Evolutionary conservation across 495 filamentous ascomycete genomes (phyloP), one percentile per base, ranked within the genome.

Genomic region (Aspergillus indologenus): DNA sequence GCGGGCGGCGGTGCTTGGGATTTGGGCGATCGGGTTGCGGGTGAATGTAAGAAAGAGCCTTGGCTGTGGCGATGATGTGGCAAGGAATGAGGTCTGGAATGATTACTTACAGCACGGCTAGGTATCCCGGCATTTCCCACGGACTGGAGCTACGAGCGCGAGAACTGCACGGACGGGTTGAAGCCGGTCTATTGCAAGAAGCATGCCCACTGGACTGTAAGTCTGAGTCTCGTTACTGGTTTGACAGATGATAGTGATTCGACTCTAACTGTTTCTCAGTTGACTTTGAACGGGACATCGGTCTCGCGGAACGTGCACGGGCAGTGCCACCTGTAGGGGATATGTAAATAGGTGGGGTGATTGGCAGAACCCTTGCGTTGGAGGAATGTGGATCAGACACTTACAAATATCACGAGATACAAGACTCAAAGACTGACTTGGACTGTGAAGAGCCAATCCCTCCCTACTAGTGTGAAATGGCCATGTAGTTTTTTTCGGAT

Each of bases 131-230:
- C 48, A 5, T 51, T 51, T 24, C 48, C 48, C 15, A 29, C 48
- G 17, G 48, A n/a, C 22, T 51, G 22, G 22, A 29, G 48, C 23
- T 29, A 24, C 23, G 48, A 29, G 17, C 48, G 48, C 17, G 23
- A 17, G 14, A n/a, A 29, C 15, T 51, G 48, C 18, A 18, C 21
- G 1, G 48, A 51, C 1, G 48, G 23, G 2, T n/a, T 51, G 23
- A 51, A 24, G 15, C 23, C 48, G 15, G 23, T 51, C 17, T 51
- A n/a, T 5, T 51, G 48, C 18, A 51, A 51, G 48, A 51, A 51
- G 48, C 48, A 51, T 31, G 48, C 48, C 9, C 23, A 24, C 29
- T 51, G 48, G 48, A 51, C 48, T n/a, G 48, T 51, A 20, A 51
- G 48, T 51, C 17, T 24, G 2, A 23, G 22, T 50, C 21, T 23